Percentiles rank a stretch among this genome's conserved stretches.
Evolutionary conservation across 1,284 basidiomycete species (phyloP).

Genomic region (Naganishia sp.): DNA sequence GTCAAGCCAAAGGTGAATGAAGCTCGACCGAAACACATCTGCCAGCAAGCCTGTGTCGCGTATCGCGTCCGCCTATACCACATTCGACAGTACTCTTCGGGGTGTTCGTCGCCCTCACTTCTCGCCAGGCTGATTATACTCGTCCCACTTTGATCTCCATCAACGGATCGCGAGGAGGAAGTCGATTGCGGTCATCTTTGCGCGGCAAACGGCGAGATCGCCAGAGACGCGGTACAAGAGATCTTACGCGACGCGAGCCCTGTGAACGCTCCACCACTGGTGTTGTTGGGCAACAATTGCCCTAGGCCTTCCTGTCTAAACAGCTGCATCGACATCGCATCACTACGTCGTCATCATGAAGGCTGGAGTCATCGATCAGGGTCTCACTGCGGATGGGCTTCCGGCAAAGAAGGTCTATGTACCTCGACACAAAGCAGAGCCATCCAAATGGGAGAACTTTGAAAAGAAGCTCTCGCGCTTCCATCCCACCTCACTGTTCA

Average conservation of each 20-base stretch:
- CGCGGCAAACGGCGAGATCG: conserved; percentile 7
- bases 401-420: conserved; percentile 23
- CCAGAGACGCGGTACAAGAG: neutral
- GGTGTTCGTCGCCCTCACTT: too few relatives aligned
- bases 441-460: conserved; percentile 5
- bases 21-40: neutral
- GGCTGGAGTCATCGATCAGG: conserved; percentile 10
- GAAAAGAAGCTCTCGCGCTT: conserved; percentile 20
- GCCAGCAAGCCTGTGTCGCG: neutral
- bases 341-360: neutral
- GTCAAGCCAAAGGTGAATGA: neutral
- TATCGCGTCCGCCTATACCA: neutral
- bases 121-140: too few relatives aligned
- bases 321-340: neutral
- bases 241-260: neutral
- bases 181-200: too few relatives aligned
- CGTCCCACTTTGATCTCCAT: neutral
- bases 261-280: neutral
- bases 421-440: conserved; percentile 28
- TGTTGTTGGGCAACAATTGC: neutral
- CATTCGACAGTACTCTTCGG: neutral
- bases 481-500: conserved; percentile 24
- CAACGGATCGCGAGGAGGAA: neutral
- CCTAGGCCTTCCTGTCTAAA: too few relatives aligned
- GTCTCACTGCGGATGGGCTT: conserved; percentile 3